These are phyloP conservation scores for Penicillium daleae DNA, from an alignment of 495 filamentous ascomycete species.

Conservation along the genomic window DNA sequence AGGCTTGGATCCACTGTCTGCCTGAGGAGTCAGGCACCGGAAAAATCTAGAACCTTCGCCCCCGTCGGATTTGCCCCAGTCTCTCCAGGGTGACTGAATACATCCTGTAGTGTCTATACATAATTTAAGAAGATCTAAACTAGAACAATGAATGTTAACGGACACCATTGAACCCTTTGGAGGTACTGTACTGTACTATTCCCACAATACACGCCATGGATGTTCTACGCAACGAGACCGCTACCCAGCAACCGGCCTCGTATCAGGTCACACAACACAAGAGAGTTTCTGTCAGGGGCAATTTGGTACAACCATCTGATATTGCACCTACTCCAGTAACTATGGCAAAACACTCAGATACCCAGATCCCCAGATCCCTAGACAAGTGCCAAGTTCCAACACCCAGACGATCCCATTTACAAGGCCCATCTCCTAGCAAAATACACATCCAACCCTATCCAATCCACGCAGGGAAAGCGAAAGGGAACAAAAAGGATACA, in stretches of 20 bases:
- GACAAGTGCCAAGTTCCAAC: no score
- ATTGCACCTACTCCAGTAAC: background rate
- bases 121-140: no score
- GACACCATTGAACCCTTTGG: no score
- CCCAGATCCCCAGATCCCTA: no score
- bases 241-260: background rate
- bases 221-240: background rate
- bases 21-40: conserved; percentile 5
- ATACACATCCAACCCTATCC: background rate
- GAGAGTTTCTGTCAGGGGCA: background rate
- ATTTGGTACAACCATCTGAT: conserved; percentile 1
- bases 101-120: no score
- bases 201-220: background rate
- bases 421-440: background rate
- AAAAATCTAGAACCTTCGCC: conserved; percentile 27
- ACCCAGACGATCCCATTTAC: conserved; percentile 1
- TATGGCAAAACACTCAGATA: background rate
- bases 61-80: background rate
- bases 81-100: no score
- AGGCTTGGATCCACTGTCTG: background rate
- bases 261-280: background rate
- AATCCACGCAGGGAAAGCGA: background rate
- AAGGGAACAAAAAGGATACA: conserved; percentile 6
- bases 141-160: no score
- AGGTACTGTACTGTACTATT: background rate